Base-by-base conservation (phyloP, 2,329 filamentous ascomycete species). In the Macrophomina pseudophaseolina region DNA sequence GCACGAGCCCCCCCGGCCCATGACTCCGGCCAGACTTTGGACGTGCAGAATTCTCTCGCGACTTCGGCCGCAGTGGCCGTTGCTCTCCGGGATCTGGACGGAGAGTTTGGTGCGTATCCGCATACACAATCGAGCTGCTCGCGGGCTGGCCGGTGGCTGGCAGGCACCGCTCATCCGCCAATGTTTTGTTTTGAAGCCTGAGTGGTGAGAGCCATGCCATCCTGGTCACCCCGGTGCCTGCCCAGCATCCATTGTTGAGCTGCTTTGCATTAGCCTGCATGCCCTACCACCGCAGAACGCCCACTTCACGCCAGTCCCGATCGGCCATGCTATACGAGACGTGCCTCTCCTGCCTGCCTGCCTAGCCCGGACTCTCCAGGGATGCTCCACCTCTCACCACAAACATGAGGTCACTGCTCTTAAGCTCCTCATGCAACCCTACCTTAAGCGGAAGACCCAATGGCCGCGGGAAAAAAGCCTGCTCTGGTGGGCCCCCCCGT, bases 341-440 rank as follows among this genome's bases (percentile, higher is more conserved):
- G 9, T 18, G 38, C 54, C 40, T 44, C 54, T 28, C 33, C 38
- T 40, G 18, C 35, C 53, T 42, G 32, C 16, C 33, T 30, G 48
- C 48, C 48, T 11, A 51, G 42, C 42, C 42, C 42, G 5, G 42
- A 18, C 5, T 2, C 33, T 30, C 52, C 35, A 42, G 54, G 54
- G 38, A 46, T 59, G 38, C 35, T 32, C 42, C 28, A 62, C 42
- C 58, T 48, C 58, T 48, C 59, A 63, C 18, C 42, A 51, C 42
- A 51, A 12, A n/a, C 6, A 51, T 63, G 59, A 63, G 59, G 33
- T 63, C 44, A 63, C 59, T 14, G 32, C 44, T 30, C 28, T 63
- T 63, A 49, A 51, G 46, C 59, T 63, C 40, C 44, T 38, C 42
- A 62, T 62, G 58, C 58, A 62, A 58, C 53, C 53, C 53, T 59